phyloP scores from a whole-genome alignment of 2,329 filamentous ascomycete species.

The Colletotrichum sp. region DNA sequence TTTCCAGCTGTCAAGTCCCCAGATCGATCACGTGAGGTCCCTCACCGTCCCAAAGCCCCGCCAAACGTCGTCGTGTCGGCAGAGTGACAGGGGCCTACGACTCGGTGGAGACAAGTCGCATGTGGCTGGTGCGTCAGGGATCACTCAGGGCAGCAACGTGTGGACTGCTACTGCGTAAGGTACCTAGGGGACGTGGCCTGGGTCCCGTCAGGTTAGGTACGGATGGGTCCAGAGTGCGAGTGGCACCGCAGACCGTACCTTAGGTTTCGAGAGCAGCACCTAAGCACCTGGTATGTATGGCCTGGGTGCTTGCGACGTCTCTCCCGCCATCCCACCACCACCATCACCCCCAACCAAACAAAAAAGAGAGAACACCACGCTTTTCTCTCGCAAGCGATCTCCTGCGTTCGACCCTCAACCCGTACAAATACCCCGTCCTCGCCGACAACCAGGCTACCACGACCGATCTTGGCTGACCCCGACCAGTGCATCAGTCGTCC shows the following conservation, averaged over 20 bases:
- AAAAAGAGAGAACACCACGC: not conserved
- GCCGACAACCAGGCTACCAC: not conserved
- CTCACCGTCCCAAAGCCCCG: constrained; percentile 4
- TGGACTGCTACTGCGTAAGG: not conserved
- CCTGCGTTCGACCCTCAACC: not conserved
- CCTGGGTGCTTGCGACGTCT: constrained; percentile 16
- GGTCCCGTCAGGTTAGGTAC: not conserved
- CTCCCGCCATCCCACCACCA: constrained; percentile 4
- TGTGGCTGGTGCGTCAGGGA: constrained; percentile 22
- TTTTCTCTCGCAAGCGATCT: not conserved
- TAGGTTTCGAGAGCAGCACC: constrained; percentile 4
- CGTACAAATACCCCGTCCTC: constrained; percentile 1
- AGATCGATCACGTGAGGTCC: not conserved
- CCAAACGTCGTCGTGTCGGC: constrained; percentile 6
- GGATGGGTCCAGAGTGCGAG: too few species aligned
- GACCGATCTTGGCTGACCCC: not conserved
- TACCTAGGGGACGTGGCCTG: not conserved
- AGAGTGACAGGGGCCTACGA: constrained; percentile 14
- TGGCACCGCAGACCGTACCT: too few species aligned
- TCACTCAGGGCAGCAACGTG: constrained; percentile 7
- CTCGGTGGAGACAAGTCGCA: not conserved
- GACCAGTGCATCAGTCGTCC: not conserved
- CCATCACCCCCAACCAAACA: not conserved
- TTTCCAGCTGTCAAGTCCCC: not conserved
- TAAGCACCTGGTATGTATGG: not conserved